Percentiles rank a stretch among this genome's conserved stretches.
Evolutionary conservation across 225 moss, liverwort and hornwort genomes (phyloP).

Genomic region (Pseudisothecium myosuroides): DNA sequence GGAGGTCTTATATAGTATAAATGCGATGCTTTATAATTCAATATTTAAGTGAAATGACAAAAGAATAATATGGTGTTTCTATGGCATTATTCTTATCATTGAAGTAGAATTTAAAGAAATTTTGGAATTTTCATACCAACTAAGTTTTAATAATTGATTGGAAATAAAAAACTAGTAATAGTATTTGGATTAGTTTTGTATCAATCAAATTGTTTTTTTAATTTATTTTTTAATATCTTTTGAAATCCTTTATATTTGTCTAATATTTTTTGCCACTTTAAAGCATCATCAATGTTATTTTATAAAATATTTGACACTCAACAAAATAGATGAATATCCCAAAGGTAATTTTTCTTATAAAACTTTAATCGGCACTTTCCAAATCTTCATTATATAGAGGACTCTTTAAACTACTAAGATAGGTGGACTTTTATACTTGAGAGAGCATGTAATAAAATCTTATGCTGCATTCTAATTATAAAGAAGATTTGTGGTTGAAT

Average conservation of each 20-base stretch:
- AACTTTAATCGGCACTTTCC: too few species aligned
- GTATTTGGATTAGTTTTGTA: neutral
- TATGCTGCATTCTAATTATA: neutral
- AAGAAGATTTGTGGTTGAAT: neutral
- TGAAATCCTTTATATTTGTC: neutral
- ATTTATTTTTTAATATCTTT: neutral
- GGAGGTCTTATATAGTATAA: rapidly evolving
- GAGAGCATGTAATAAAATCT: neutral
- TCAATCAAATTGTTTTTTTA: neutral
- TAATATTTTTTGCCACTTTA: neutral
- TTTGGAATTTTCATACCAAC: neutral
- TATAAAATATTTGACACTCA: neutral
- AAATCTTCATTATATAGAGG: neutral
- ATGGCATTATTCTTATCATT: neutral
- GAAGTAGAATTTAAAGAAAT: neutral
- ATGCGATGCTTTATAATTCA: neutral
- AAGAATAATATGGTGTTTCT: neutral
- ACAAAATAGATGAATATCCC: neutral
- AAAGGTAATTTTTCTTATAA: neutral
- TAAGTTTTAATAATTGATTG: neutral
- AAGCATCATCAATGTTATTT: rapidly evolving
- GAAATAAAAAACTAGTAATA: neutral
- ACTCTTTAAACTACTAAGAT: neutral
- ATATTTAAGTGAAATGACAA: neutral
- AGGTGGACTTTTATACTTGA: neutral